Evolutionary conservation across 73 alveolate genomes (phyloP).

Genomic region (Symbiodinium pilosum): DNA sequence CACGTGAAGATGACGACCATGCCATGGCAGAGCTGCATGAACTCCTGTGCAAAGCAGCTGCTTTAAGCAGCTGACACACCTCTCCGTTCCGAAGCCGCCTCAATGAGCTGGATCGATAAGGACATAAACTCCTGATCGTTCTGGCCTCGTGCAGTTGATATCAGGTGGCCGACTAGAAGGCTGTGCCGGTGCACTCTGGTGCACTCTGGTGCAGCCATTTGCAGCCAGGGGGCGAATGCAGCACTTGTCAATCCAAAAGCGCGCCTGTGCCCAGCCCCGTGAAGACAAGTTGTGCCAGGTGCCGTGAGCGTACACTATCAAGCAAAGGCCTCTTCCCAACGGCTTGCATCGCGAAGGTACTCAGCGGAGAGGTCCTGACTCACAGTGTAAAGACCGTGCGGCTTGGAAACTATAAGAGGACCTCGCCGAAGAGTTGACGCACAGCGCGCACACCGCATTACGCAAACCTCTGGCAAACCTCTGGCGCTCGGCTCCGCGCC

Average conservation of each 20-base stretch:
- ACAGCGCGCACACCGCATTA: not conserved
- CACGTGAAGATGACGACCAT: constrained; percentile 20
- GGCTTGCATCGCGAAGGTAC: constrained; percentile 1
- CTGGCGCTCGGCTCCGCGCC: too few relatives aligned
- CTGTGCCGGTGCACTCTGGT: not conserved
- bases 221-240: not conserved
- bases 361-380: constrained; percentile 12
- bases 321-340: constrained; percentile 18
- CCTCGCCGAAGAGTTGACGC: too few relatives aligned
- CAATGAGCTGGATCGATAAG: constrained; percentile 26
- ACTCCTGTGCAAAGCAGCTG: not conserved
- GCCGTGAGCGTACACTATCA: too few relatives aligned
- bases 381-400: not conserved
- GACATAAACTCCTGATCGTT: constrained; percentile 13
- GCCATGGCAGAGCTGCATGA: constrained; percentile 25
- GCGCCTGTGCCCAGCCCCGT: not conserved
- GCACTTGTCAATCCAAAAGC: constrained; percentile 24
- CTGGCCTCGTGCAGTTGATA: not conserved
- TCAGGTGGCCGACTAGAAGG: not conserved
- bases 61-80: too few relatives aligned
- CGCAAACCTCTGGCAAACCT: too few relatives aligned
- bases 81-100: not conserved
- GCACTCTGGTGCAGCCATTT: too few relatives aligned
- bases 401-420: not conserved
- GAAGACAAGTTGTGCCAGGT: too few relatives aligned